Conservation (phyloP, 225 moss, liverwort and hornwort genomes). For the Marchantia paleacea region DNA sequence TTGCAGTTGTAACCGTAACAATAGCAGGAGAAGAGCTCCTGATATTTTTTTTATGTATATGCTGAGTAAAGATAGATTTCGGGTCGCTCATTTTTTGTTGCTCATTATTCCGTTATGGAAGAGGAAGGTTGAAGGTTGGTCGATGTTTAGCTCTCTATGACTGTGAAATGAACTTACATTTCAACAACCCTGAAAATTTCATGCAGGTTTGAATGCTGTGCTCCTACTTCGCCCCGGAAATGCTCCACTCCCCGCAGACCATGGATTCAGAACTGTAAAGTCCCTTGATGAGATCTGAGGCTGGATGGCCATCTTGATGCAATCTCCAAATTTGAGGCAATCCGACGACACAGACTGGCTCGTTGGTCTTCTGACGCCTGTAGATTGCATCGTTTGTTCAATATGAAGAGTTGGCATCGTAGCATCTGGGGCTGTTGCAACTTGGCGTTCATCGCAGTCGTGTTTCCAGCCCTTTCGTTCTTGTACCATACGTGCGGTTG, state of each 20-base stretch:
- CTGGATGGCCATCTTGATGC: no score
- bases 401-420: no score
- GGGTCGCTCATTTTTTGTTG: not conserved
- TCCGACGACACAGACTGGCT: no score
- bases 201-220: slow-evolving; percentile 70
- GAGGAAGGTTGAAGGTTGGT: not conserved
- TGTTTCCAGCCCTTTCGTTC: no score
- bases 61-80: not conserved
- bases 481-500: no score
- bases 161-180: not conserved
- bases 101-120: not conserved
- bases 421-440: no score
- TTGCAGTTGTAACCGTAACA: not conserved
- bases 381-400: no score
- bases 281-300: slow-evolving; percentile 58
- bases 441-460: no score
- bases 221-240: slow-evolving; percentile 88
- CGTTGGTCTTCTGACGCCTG: no score
- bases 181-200: not conserved
- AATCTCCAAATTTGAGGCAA: no score
- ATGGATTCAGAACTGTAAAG: slow-evolving; percentile 65
- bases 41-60: not conserved
- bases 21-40: no score
- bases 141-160: not conserved
- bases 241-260: slow-evolving; percentile 76